Evolutionary conservation across 2,329 filamentous ascomycete species (phyloP).

Genomic region (Emericellopsis atlantica): DNA sequence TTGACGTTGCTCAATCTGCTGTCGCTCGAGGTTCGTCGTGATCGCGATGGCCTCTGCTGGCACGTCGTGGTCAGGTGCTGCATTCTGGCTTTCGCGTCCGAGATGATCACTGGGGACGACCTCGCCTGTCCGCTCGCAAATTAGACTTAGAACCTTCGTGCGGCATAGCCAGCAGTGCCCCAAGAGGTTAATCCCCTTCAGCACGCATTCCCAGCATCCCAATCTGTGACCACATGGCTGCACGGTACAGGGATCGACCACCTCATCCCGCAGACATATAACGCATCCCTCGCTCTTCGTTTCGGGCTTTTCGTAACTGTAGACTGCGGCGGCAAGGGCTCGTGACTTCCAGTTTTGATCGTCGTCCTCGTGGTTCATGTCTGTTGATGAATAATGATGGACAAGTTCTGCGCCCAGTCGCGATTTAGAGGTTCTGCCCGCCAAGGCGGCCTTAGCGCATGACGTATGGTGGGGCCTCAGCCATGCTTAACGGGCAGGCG

Average conservation of each 20-base stretch:
- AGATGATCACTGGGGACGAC: neutral
- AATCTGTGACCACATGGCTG: constrained; percentile 66
- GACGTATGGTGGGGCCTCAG: neutral
- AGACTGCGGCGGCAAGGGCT: neutral
- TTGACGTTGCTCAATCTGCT: constrained; percentile 38
- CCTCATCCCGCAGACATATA: constrained; percentile 63
- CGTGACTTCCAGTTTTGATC: neutral
- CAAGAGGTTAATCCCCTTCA: constrained; percentile 67
- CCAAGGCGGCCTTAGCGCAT: neutral
- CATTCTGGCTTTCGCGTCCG: too few relatives aligned
- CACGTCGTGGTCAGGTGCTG: too few relatives aligned
- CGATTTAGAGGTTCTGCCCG: too few relatives aligned
- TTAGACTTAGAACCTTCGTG: neutral
- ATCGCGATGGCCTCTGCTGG: too few relatives aligned
- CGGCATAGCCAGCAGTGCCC: constrained; percentile 73
- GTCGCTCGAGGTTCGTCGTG: neutral
- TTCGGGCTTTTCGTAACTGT: neutral
- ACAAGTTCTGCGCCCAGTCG: too few relatives aligned
- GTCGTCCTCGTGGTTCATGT: neutral
- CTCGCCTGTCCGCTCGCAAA: neutral
- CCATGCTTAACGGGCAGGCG: neutral
- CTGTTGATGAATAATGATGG: neutral
- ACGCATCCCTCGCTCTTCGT: constrained; percentile 42
- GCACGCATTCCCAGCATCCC: constrained; percentile 78
- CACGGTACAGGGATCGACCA: constrained; percentile 51